These are phyloP conservation scores for Cordyceps cateniannulata DNA, from an alignment of 2,329 filamentous ascomycete genomes.

Conservation along the genomic window DNA sequence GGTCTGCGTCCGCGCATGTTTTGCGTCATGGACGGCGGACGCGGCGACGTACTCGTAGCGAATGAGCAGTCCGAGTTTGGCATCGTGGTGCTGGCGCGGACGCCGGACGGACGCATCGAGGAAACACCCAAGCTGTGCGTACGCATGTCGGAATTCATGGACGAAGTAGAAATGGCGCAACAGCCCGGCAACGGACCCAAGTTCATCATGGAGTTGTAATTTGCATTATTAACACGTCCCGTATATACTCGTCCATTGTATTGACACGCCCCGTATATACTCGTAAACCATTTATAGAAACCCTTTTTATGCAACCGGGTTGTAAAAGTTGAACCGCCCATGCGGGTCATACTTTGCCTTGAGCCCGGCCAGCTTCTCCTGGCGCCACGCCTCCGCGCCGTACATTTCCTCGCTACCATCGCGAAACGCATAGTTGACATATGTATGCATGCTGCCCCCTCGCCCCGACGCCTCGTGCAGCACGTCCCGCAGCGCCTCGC, in stretches of 20 bases:
- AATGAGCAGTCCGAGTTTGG: constrained; percentile 5
- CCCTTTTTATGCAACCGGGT: background rate
- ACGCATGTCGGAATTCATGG: constrained; percentile 7
- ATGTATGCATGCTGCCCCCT: constrained; percentile 27
- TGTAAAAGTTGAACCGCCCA: constrained; percentile 15
- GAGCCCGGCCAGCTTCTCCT: constrained; percentile 33
- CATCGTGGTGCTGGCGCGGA: background rate
- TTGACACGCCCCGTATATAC: background rate
- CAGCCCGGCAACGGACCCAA: constrained; percentile 6
- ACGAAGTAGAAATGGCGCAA: background rate
- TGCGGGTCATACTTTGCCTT: constrained; percentile 40
- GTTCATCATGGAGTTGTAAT: constrained; percentile 2
- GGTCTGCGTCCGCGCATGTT: constrained; percentile 42
- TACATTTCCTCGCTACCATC: constrained; percentile 34
- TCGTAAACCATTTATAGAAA: background rate
- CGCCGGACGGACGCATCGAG: background rate
- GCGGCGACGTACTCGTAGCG: background rate
- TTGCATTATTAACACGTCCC: background rate
- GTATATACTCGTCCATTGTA: background rate
- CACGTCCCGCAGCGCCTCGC: constrained; percentile 30
- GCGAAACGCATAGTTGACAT: constrained; percentile 43
- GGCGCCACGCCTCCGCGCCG: constrained; percentile 39
- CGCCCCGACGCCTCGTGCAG: constrained; percentile 28
- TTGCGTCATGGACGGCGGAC: constrained; percentile 21
- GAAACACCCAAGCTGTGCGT: background rate